Conservation (phyloP, 2,329 filamentous ascomycete genomes). For the Fusarium ambrosium region DNA sequence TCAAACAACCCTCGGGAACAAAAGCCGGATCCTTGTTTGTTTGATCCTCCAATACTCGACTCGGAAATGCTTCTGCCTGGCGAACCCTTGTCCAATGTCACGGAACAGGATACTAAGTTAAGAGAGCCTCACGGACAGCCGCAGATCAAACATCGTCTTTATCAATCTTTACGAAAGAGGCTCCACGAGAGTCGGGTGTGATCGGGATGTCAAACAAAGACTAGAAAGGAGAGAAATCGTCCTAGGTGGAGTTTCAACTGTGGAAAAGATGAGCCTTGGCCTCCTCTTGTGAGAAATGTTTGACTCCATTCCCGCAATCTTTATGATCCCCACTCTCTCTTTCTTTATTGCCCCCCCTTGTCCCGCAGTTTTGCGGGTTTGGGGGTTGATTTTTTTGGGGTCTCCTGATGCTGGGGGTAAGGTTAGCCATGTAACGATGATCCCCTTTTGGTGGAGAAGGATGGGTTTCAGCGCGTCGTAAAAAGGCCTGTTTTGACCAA, state of each 20-base stretch:
- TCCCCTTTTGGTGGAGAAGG: conserved; percentile 3
- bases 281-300: neutral
- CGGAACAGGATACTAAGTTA: neutral
- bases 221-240: neutral
- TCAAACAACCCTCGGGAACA: neutral
- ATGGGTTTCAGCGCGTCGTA: neutral
- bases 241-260: conserved; percentile 2
- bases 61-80: conserved; percentile 9
- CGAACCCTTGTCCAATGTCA: neutral
- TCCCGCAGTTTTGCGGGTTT: neutral
- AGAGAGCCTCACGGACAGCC: conserved; percentile 3
- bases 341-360: neutral
- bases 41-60: neutral
- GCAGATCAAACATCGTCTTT: neutral
- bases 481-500: neutral
- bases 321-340: neutral
- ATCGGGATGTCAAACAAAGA: neutral
- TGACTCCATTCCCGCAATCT: conserved; percentile 2
- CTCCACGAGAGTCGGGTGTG: neutral
- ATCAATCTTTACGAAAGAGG: conserved; percentile 4
- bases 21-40: neutral
- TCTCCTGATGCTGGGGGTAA: conserved; percentile 4
- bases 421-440: neutral
- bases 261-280: neutral
- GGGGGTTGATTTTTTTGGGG: neutral